Evolutionary conservation across 2,329 filamentous ascomycete genomes (phyloP), one percentile per base, ranked within the genome.

Genomic region (Neonectria punicea): DNA sequence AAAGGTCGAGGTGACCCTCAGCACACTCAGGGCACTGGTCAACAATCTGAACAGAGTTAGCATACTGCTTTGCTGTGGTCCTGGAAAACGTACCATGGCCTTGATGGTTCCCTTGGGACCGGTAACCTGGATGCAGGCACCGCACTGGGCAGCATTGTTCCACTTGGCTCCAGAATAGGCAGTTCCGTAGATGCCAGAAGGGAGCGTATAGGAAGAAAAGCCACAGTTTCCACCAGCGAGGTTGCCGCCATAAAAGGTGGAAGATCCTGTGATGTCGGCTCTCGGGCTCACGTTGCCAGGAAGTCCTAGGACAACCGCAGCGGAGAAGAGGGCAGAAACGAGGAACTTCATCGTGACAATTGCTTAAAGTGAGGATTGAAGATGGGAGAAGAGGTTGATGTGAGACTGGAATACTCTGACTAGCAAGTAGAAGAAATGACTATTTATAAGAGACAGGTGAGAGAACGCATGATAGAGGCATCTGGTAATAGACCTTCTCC

Each of bases 171-270:
- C 84, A 1, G 89, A 87, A 54, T 89, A 83, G 2, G 90, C 90
- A 11, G 88, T 89, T 60, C 90, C 90, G 70, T 81, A 87, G 60
- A 91, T 77, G 10, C 81, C 81, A 11, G 84, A 80, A 6, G 89
- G 89, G 30, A 92, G 80, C 3, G 84, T 88, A 79, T 90, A 91
- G 55, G 83, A 86, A 5, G 82, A 81, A 81, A 92, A 91, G 11
- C 85, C 87, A 78, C 90, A 92, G 63, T 83, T 84, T 66, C 90
- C 90, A 43, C 89, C 89, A 5, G 78, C 76, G 3, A 88, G 74
- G 74, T 88, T 86, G 30, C 87, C 86, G 39, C 84, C 83, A 71
- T 88, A 88, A 68, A 81, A 86, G 50, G 86, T 87, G 1, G 74
- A 51, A 13, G 49, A 63, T 16, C 63, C 28, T 0, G 32, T 44